A percentile compares a stretch with the other conserved stretches of the same genome.
These are phyloP conservation scores for Emergomyces pasteurianus DNA, from an alignment of 2,329 filamentous ascomycete species.

Conservation along the genomic window DNA sequence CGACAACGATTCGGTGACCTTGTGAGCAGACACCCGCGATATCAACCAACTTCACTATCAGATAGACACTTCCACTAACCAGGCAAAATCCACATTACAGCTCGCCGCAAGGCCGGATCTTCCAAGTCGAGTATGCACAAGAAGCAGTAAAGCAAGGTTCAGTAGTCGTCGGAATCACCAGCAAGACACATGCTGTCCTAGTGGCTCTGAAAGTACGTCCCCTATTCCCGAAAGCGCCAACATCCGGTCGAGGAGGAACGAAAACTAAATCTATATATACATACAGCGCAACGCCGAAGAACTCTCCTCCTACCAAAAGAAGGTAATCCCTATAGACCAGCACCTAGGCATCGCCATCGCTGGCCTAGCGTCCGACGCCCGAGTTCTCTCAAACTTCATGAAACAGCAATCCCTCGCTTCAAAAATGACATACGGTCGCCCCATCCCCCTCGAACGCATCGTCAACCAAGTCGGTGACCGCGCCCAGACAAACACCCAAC, in stretches of 20 bases:
- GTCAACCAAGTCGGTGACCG: conserved; percentile 89
- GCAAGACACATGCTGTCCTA: conserved; percentile 94
- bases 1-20: conserved; percentile 99
- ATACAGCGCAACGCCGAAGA: conserved; percentile 91
- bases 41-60: conserved; percentile 1
- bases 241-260: too few relatives aligned
- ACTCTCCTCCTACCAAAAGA: conserved; percentile 99
- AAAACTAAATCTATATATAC: not conserved
- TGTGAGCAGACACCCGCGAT: conserved; percentile 53
- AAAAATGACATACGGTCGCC: conserved; percentile 88
- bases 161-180: conserved; percentile 90
- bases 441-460: conserved; percentile 80
- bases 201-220: conserved; percentile 78
- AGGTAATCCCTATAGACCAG: conserved; percentile 92
- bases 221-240: not conserved
- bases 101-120: conserved; percentile 98
- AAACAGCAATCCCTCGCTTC: conserved; percentile 96
- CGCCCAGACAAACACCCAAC: conserved; percentile 94
- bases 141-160: conserved; percentile 99
- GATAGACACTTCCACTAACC: not conserved
- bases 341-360: conserved; percentile 93
- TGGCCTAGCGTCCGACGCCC: conserved; percentile 91
- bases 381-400: conserved; percentile 99
- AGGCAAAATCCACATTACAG: conserved; percentile 36
- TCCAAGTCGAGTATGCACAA: conserved; percentile 97